Base-by-base conservation (phyloP, 2,329 filamentous ascomycete species). In the Diplodia mutila region DNA sequence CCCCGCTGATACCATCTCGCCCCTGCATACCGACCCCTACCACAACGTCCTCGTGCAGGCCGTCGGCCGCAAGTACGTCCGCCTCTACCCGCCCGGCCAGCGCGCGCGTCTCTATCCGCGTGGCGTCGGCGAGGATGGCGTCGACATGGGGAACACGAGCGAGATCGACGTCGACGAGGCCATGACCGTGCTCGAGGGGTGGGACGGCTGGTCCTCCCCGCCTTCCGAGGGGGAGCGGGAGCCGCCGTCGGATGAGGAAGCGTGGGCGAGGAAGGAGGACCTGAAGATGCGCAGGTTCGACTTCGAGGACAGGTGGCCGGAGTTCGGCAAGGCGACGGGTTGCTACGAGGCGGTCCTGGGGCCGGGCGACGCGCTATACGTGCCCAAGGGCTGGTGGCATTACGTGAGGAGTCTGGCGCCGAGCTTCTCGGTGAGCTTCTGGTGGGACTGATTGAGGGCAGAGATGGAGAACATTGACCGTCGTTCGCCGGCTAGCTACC, bases 351-450 rank as follows among this genome's bases (percentile, higher is more conserved):
- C 89, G 67, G 85, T 98, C 1, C 80, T 99, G 6, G 87, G 85
- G 34, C 90, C 91, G 0, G 95, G 94, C 0, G 93, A 99, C 65
- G 91, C 89, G 70, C 77, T 99, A 65, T 95, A 97, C 76, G 92
- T 99, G 65, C 95, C 95, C 0, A 85, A 92, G 5, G 95, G 94
- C 0, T 99, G 95, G 94, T 99, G 95, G 95, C 95, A 99, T 82
- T 98, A 97, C 78, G 92, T 98, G 3, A 85, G 91, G 69, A 93
- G 93, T 61, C 76, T 98, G 74, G 93, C 88, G 67, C 87, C 92
- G 23, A 97, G 94, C 75, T 94, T 97, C 75, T 97, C 94, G 72
- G 93, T 98, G 14, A 97, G 93, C 75, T 98, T 97, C 75, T 99
- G 95, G 95, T 99, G 92, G 91, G 91, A 91, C 70, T 86, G 25